Conservation (phyloP, 208 protist species). For the Acanthamoeba royreba region DNA sequence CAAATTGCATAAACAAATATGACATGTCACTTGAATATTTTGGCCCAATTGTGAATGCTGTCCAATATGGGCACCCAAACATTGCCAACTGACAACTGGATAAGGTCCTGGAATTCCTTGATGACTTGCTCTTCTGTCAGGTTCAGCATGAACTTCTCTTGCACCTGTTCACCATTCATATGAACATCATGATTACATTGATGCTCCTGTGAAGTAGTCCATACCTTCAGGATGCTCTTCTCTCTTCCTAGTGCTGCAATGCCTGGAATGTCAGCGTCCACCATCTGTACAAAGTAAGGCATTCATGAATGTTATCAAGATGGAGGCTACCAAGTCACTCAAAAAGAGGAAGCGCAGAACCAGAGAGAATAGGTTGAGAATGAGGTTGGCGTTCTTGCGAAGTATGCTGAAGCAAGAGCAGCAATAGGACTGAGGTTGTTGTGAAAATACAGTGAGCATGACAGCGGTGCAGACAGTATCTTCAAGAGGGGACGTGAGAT, state of each 20-base stretch:
- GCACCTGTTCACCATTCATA: constrained; percentile 81
- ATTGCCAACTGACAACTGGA: constrained; percentile 54
- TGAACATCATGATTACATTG: neutral
- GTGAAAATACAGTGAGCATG: no score
- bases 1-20: no score
- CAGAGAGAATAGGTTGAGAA: constrained; percentile 93
- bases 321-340: no score
- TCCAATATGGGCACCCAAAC: neutral
- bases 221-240: constrained; percentile 56
- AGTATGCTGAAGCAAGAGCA: constrained; percentile 95
- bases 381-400: constrained; percentile 89
- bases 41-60: neutral
- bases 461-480: no score
- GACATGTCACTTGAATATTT: neutral
- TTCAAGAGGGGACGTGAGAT: no score
- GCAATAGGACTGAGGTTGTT: constrained; percentile 82
- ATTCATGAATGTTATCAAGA: constrained; percentile 63
- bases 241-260: constrained; percentile 77
- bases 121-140: constrained; percentile 89
- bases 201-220: no score
- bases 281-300: no score
- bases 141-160: constrained; percentile 91
- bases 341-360: no score
- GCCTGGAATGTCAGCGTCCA: constrained; percentile 84
- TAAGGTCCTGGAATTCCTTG: constrained; percentile 90